Conservation (phyloP, 176 grass and related monocot genomes). For the Bromus sterilis region DNA sequence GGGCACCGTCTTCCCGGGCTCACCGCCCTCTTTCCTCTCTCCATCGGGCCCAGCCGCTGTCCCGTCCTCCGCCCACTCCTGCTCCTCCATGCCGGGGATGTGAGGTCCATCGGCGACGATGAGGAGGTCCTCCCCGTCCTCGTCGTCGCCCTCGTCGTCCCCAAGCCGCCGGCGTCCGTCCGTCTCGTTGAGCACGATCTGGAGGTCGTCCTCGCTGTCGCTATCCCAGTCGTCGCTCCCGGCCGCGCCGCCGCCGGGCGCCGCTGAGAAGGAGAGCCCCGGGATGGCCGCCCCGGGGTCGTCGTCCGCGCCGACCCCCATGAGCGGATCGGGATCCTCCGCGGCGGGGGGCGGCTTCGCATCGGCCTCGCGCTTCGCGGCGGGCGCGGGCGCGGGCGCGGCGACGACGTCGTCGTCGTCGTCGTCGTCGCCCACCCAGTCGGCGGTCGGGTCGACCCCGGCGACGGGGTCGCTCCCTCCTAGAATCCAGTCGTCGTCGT, state of each 20-base stretch:
- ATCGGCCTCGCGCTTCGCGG: slow-evolving; percentile 27
- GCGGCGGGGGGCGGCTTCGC: not conserved
- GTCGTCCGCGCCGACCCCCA: slow-evolving; percentile 28
- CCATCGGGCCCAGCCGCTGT: slow-evolving; percentile 32
- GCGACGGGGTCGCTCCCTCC: slow-evolving; percentile 35
- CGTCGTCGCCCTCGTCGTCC: slow-evolving; percentile 68
- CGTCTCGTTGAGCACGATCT: slow-evolving; percentile 94
- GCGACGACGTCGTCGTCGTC: too few relatives aligned
- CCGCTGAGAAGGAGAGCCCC: slow-evolving; percentile 47
- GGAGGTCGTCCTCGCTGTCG: slow-evolving; percentile 94
- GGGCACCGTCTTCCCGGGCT: slow-evolving; percentile 31
- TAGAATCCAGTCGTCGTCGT: slow-evolving; percentile 73
- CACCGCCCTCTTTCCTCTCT: slow-evolving; percentile 67
- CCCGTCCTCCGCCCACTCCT: slow-evolving; percentile 84
- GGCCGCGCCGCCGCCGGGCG: slow-evolving; percentile 8
- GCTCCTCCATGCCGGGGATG: slow-evolving; percentile 64
- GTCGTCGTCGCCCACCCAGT: slow-evolving; percentile 70
- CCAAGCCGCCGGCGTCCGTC: slow-evolving; percentile 40
- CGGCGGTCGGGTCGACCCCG: slow-evolving; percentile 49
- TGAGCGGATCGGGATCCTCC: slow-evolving; percentile 44
- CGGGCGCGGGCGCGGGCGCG: not conserved
- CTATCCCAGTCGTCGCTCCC: slow-evolving; percentile 88
- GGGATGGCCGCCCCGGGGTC: slow-evolving; percentile 62
- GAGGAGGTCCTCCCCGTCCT: slow-evolving; percentile 70
- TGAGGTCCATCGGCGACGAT: slow-evolving; percentile 75